Conservation (phyloP, 352 stramenopile genomes). For the Globisporangium heterothallicum region DNA sequence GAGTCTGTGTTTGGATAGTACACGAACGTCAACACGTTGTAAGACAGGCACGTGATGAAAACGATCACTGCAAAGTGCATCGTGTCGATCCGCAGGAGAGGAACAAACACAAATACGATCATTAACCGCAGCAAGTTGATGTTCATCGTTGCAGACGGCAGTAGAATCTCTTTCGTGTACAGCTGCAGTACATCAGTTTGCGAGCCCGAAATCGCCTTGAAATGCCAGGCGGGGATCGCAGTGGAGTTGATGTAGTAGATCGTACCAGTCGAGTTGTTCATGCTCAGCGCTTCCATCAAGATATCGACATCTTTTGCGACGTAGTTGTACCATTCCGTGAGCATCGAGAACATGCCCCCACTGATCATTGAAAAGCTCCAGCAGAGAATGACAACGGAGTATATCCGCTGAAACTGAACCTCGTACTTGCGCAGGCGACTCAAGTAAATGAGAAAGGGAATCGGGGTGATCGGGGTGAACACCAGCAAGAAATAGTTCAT, state of each 20-base stretch:
- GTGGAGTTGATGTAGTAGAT: slow-evolving; percentile 67
- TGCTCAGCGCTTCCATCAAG: slow-evolving; percentile 51
- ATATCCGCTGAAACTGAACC: slow-evolving; percentile 69
- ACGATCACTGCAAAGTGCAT: slow-evolving; percentile 57
- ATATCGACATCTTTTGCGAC: slow-evolving; percentile 61
- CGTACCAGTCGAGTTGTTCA: slow-evolving; percentile 24
- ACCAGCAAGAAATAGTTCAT: slow-evolving; percentile 63
- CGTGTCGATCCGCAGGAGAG: slow-evolving; percentile 71
- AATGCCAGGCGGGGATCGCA: slow-evolving; percentile 37
- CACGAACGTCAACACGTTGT: slow-evolving; percentile 53
- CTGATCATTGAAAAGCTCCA: slow-evolving; percentile 73
- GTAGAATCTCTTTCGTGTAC: slow-evolving; percentile 61
- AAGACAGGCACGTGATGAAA: slow-evolving; percentile 47
- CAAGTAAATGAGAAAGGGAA: slow-evolving; percentile 64
- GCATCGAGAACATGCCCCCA: slow-evolving; percentile 78
- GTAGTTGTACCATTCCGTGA: slow-evolving; percentile 79
- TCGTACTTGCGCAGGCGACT: slow-evolving; percentile 57
- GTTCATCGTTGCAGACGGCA: slow-evolving; percentile 71
- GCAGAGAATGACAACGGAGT: slow-evolving; percentile 57
- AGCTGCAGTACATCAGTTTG: slow-evolving; percentile 46
- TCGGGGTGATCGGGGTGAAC: slow-evolving; percentile 58
- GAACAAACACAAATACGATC: slow-evolving; percentile 71
- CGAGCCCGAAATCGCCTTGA: slow-evolving; percentile 49
- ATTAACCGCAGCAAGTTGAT: slow-evolving; percentile 74
- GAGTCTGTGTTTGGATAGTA: slow-evolving; percentile 66